Conservation (phyloP, 208 protist genomes). For the Leishmania martiniquensis region DNA sequence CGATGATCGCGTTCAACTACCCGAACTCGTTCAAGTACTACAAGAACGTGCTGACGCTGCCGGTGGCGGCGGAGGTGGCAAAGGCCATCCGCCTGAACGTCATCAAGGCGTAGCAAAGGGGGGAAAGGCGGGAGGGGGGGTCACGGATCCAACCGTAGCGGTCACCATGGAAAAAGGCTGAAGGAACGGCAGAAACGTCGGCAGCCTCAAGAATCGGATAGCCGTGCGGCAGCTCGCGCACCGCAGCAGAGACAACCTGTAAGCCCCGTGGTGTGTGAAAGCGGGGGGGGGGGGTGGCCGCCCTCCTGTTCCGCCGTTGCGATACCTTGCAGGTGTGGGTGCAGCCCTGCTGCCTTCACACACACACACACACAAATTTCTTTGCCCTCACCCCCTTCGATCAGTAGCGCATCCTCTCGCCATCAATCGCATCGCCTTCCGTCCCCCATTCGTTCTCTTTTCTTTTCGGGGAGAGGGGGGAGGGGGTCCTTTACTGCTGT, state of each 20-base stretch:
- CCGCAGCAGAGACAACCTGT: neutral
- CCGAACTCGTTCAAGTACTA: constrained; percentile 36
- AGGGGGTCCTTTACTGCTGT: too few relatives aligned
- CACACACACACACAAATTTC: neutral
- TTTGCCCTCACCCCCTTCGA: neutral
- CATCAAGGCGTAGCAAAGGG: constrained; percentile 11
- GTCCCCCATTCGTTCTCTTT: neutral
- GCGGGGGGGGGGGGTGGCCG: neutral
- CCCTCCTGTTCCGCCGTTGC: neutral
- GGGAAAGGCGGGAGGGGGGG: neutral
- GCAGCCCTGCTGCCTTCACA: neutral
- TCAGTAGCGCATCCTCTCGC: neutral
- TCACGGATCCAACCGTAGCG: neutral
- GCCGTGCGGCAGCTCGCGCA: neutral
- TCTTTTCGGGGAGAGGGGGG: neutral
- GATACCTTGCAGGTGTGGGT: neutral
- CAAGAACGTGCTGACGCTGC: constrained; percentile 56
- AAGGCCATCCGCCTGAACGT: constrained; percentile 53
- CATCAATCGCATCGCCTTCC: neutral
- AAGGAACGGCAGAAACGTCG: neutral
- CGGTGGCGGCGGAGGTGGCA: constrained; percentile 58
- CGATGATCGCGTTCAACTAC: constrained; percentile 16
- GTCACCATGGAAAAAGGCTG: neutral
- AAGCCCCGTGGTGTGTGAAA: neutral
- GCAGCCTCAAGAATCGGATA: neutral